Evolutionary conservation across 371 early-diverging fungal species (phyloP).

Genomic region (Mortierella sp.): DNA sequence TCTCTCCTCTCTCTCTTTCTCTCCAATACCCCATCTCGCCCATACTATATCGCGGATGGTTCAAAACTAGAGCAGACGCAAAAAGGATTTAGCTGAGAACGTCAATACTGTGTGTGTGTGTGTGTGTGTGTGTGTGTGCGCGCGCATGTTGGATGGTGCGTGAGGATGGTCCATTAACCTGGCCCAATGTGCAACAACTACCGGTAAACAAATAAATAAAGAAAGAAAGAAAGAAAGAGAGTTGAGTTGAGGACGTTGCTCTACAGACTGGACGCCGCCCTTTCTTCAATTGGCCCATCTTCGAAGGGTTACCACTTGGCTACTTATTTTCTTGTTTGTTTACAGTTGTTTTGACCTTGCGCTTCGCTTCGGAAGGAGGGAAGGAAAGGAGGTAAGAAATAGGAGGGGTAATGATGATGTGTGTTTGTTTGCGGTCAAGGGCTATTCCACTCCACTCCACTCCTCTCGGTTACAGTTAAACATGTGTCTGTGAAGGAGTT

Average conservation of each 20-base stretch:
- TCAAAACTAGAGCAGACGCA: not conserved
- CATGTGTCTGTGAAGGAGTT: conserved; percentile 25
- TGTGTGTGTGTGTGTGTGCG: not conserved
- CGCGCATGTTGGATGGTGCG: not conserved
- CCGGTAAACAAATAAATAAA: not conserved
- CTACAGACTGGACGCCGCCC: conserved; percentile 4
- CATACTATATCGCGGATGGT: not conserved
- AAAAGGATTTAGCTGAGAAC: not conserved
- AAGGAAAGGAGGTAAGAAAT: not conserved
- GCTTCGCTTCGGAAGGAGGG: not conserved
- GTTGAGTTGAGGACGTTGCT: not conserved
- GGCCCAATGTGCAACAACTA: not conserved
- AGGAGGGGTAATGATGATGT: not conserved
- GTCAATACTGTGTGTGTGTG: not conserved
- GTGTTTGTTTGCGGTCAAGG: conserved; percentile 6
- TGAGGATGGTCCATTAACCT: not conserved
- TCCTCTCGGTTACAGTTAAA: conserved; percentile 20
- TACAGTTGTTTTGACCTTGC: not conserved
- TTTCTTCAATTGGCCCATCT: not conserved
- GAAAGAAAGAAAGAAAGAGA: not conserved
- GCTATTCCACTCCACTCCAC: not conserved
- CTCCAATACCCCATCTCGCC: not conserved
- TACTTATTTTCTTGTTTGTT: not conserved
- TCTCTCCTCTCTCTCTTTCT: not conserved
- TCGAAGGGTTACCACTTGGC: not conserved